Percentiles rank a stretch among this genome's conserved stretches.
These are phyloP conservation scores for Cyclotella atomus DNA, from an alignment of 108 stramenopile species.

Conservation along the genomic window DNA sequence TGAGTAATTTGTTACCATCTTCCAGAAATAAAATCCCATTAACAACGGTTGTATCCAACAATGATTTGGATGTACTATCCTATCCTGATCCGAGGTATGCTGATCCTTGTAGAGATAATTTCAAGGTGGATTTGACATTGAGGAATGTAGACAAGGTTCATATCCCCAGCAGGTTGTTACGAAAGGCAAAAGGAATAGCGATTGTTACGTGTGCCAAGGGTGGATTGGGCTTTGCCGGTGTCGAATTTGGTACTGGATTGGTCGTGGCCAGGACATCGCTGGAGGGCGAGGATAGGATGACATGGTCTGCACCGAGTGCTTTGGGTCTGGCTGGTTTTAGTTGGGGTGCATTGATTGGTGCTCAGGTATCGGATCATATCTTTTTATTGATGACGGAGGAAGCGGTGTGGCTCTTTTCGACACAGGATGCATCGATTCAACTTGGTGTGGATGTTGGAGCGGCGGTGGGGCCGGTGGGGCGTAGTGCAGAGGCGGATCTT, in stretches of 20 bases:
- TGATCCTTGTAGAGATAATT: slow-evolving; percentile 19
- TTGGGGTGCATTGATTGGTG: slow-evolving; percentile 89
- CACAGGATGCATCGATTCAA: slow-evolving; percentile 87
- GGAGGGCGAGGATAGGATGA: slow-evolving; percentile 18
- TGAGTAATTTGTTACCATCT: slow-evolving; percentile 86
- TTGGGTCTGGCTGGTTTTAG: slow-evolving; percentile 83
- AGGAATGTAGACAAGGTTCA: slow-evolving; percentile 76
- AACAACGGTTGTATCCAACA: too few species aligned
- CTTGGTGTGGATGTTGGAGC: slow-evolving; percentile 96
- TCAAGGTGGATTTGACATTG: slow-evolving; percentile 64
- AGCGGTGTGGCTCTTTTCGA: slow-evolving; percentile 89
- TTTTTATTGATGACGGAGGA: slow-evolving; percentile 93
- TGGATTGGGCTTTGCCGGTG: slow-evolving; percentile 84
- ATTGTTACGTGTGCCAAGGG: slow-evolving; percentile 81
- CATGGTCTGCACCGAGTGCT: slow-evolving; percentile 89
- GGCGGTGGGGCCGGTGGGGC: slow-evolving; percentile 93
- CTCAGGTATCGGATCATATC: slow-evolving; percentile 89
- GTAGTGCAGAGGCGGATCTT: slow-evolving; percentile 85
- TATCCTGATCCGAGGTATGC: slow-evolving; percentile 32
- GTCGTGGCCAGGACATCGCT: slow-evolving; percentile 78
- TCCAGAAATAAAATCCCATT: too few species aligned
- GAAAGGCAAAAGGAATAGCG: slow-evolving; percentile 82
- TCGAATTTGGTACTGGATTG: slow-evolving; percentile 90
- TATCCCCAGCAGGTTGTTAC: slow-evolving; percentile 76
- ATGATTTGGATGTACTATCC: slow-evolving; percentile 12